phyloP scores from a whole-genome alignment of 2,329 filamentous ascomycete genomes.

The Aspergillus sp. region DNA sequence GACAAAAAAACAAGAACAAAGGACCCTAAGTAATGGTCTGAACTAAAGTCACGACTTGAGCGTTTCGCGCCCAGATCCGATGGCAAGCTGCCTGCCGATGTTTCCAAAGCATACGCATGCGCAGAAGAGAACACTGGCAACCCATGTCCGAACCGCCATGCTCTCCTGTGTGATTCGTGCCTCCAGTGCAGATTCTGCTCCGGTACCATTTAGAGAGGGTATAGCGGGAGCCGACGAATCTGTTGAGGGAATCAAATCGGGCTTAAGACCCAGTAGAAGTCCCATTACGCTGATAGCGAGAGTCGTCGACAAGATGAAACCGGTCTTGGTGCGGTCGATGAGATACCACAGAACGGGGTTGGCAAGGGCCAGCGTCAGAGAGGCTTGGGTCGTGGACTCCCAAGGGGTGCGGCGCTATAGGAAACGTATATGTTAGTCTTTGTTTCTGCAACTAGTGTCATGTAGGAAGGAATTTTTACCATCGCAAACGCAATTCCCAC shows the following conservation, averaged over 20 bases:
- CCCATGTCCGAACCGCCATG: conserved; percentile 74
- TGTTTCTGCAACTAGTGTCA: neutral
- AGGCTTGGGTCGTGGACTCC: conserved; percentile 92
- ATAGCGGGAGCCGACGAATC: conserved; percentile 35
- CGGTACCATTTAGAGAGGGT: conserved; percentile 27
- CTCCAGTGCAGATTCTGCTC: conserved; percentile 30
- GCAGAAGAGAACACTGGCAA: conserved; percentile 90
- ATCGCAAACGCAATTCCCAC: conserved; percentile 77
- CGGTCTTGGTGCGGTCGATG: conserved; percentile 83
- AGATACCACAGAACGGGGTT: conserved; percentile 97
- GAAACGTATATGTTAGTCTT: conserved; percentile 18
- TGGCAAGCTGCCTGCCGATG: conserved; percentile 77
- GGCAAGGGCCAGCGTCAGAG: conserved; percentile 80
- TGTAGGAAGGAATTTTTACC: conserved; percentile 57
- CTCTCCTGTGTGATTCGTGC: conserved; percentile 49
- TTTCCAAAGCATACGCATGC: conserved; percentile 96
- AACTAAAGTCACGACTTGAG: conserved; percentile 14
- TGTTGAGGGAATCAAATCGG: conserved; percentile 72
- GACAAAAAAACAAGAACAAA: neutral
- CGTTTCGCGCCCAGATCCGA: conserved; percentile 35
- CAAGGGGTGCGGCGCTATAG: conserved; percentile 80
- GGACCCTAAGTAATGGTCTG: neutral
- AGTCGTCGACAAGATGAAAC: conserved; percentile 73
- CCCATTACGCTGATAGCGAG: conserved; percentile 74
- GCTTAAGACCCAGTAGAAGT: conserved; percentile 71